Base-by-base conservation (phyloP, 2,329 filamentous ascomycete genomes). In the Coniochaeta pulveracea region DNA sequence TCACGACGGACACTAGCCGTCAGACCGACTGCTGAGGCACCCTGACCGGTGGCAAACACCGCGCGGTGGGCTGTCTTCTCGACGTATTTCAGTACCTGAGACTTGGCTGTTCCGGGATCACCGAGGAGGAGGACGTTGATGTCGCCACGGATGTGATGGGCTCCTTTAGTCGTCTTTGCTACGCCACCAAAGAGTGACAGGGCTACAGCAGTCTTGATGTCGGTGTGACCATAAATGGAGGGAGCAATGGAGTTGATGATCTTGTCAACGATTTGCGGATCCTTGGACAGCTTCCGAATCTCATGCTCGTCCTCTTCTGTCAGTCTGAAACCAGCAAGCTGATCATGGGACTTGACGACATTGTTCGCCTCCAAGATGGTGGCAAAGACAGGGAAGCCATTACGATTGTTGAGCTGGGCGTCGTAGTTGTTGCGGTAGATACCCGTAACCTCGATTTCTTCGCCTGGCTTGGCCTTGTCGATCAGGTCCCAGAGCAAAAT, bases 341-440 rank as follows among this genome's bases (percentile, higher is more conserved):
- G 88, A 54, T 98, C 91, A 52, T 98, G 91, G 1, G 89, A 80
- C 58, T 98, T 98, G 58, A 96, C 80, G 5, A 96, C 77, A 45
- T 98, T 88, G 58, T 98, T 98, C 17, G 93, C 93, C 57, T 98
- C 91, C 4, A 98, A 72, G 38, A 98, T 91, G 0, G 91, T 98
- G 4, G 91, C 89, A 56, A 98, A 98, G 22, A 98, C 91, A 0
- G 91, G 91, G 61, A 98, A 96, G 4, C 91, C 91, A 51, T 96
- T 98, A 51, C 91, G 89, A 63, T 95, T 96, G 63, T 98, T 98
- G 35, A 98, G 72, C 47, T 93, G 85, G 4, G 91, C 88, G 54
- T 96, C 89, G 51, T 95, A 98, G 61, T 93, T 96, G 66, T 98
- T 98, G 47, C 86, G 80, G 61, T 98, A 98, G 46, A 94, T 84